Conservation (phyloP, 345 rosid species). For the Sonneratia alba region DNA sequence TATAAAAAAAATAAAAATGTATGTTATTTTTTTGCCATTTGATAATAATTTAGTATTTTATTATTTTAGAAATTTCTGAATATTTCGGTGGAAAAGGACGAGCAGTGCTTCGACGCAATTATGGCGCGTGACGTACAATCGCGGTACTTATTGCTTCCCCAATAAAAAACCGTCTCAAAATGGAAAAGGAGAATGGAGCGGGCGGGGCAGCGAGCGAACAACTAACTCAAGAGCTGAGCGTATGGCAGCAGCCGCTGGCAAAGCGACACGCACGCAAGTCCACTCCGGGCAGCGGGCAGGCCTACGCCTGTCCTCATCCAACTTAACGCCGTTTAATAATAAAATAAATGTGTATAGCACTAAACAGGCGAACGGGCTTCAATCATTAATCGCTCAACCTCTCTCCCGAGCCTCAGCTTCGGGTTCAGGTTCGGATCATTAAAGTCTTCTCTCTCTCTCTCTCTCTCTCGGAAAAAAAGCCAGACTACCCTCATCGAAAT, state of each 20-base stretch:
- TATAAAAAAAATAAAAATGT: too few relatives aligned
- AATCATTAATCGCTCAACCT: constrained; percentile 25
- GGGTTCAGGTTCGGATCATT: constrained; percentile 26
- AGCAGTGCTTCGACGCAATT: too few relatives aligned
- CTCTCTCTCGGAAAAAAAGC: constrained; percentile 13
- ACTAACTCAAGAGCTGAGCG: background rate
- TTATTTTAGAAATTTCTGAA: too few relatives aligned
- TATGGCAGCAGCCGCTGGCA: constrained; percentile 10
- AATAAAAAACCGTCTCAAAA: background rate
- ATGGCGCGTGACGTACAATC: too few relatives aligned
- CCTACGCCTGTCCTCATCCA: background rate
- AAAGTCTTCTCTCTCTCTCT: constrained; percentile 7
- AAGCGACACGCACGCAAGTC: background rate
- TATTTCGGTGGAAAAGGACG: too few relatives aligned
- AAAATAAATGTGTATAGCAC: background rate
- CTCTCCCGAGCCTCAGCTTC: constrained; percentile 34
- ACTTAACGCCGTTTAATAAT: background rate
- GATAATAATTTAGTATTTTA: too few relatives aligned
- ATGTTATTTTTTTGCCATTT: too few relatives aligned
- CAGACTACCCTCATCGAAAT: constrained; percentile 12
- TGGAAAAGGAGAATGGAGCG: background rate
- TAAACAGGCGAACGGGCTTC: background rate
- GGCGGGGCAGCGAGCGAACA: too few relatives aligned
- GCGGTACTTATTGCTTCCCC: too few relatives aligned
- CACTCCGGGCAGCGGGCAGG: constrained; percentile 44